Evolutionary conservation across 2,329 filamentous ascomycete genomes (phyloP), one percentile per base, ranked within the genome.

Genomic region (Fusarium aywerte): DNA sequence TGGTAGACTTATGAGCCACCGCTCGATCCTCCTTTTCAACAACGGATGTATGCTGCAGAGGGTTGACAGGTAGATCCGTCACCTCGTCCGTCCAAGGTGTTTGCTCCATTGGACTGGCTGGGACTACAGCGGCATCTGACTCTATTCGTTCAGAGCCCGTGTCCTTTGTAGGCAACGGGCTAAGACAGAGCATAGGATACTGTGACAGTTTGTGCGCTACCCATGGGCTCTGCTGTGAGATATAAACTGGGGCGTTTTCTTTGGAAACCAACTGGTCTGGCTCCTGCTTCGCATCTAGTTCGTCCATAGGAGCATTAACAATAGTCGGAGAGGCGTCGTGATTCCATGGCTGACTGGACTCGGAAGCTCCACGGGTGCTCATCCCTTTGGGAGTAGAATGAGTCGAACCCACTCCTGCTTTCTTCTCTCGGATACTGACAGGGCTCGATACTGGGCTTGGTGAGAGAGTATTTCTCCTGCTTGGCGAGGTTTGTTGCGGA

Each of bases 221-320:
- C 73, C 73, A 74, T 20, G 73, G 73, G 20, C 70, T 74, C 40
- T 74, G 73, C 21, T 74, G 70, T 12, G 73, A 74, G 29, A 55
- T 40, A 10, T 63, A 35, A 39, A 74, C 23, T 36, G 45, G 53
- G 6, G n/a, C 10, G 18, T 47, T 32, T 42, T 44, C 48, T 31
- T 57, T 55, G 18, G 45, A 23, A n/a, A 16, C 27, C 10, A 36
- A 21, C 10, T 44, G 45, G 36, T 32, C 36, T 25, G 42, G 21
- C 32, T 48, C 35, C n/a, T 36, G 42, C 20, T 25, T 25, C 11
- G 40, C 8, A 13, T 32, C 40, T 27, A 13, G 29, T 7, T 49
- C 36, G 12, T 33, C 21, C 10, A 31, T 20, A 5, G 39, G 33
- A 18, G 25, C 21, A 40, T 47, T 18, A 18, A 40, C 31, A 12